Base-by-base conservation (phyloP, 1,139 yeast species). In the Sugiyamaella japonica region DNA sequence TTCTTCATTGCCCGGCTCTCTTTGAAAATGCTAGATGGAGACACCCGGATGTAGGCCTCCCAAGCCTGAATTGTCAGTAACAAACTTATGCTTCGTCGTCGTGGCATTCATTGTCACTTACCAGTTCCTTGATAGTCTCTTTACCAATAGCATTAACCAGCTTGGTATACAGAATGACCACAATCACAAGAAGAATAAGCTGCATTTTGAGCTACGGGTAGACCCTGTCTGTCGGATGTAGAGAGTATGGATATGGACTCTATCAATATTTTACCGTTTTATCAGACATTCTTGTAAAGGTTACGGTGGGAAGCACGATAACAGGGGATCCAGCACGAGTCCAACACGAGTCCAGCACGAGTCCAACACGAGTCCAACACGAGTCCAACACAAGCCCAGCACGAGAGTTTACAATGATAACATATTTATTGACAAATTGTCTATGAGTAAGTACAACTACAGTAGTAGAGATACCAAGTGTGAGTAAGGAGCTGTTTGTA, bases 1-100 rank as follows among this genome's bases (percentile, higher is more conserved):
- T 66, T 63, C 56, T 78, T 75, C 56, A 78, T 73, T 1, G 59
- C 59, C 7, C 74, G 69, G 49, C 82, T 72, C 49, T 73, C 66
- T 23, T 70, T 55, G 65, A 68, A 62, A 63, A 69, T 54, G 69
- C 75, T 42, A 65, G 70, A 60, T 37, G 72, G 57, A 66, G 75
- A 77, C 1, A 76, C 53, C 50, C 62, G 61, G 20, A 76, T 63
- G 62, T 78, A 81, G 0, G 70, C 17, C 13, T 58, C 54, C 86
- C 85, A 82, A 8, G 59, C 58, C 60, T 59, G 40, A 20, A 17
- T 8, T 28, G 32, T 40, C 13, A 25, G 16, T 20, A 37, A n/a
- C n/a, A n/a, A n/a, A n/a, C n/a, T 20, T 20, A 20, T 6, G 25
- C 25, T 20, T 32, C 9, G 3, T 15, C 28, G 7, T 12, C 38